phyloP scores from a whole-genome alignment of 2,329 filamentous ascomycete genomes.

The Pseudodiploospora longispora region DNA sequence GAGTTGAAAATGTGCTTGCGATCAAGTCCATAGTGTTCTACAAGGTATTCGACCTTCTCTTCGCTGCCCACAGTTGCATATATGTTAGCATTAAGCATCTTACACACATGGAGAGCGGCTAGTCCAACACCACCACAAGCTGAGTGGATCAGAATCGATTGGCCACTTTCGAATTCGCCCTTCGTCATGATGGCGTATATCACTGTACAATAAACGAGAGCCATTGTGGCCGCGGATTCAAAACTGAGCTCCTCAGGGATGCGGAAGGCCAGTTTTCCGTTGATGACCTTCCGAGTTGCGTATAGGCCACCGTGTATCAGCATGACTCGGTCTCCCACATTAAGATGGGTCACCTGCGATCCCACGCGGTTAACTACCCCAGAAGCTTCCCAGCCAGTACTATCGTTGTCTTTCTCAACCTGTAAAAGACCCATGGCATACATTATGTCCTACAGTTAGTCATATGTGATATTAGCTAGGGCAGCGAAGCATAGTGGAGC shows the following conservation, averaged over 20 bases:
- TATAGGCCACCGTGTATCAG: conserved; percentile 1
- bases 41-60: conserved; percentile 27
- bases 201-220: conserved; percentile 22
- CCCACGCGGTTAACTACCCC: conserved; percentile 14
- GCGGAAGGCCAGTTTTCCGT: conserved; percentile 4
- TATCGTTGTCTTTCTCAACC: conserved; percentile 3
- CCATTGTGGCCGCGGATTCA: conserved; percentile 20
- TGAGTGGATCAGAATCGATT: conserved; percentile 4
- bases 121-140: conserved; percentile 7
- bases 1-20: conserved; percentile 26
- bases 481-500: no score
- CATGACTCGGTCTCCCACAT: conserved; percentile 26
- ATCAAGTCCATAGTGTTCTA: conserved; percentile 21
- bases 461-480: not conserved
- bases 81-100: conserved; percentile 11
- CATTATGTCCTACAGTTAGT: conserved; percentile 8
- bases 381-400: conserved; percentile 21
- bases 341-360: conserved; percentile 11
- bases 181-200: conserved; percentile 13
- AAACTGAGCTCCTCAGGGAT: conserved; percentile 22
- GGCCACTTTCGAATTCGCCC: conserved; percentile 5
- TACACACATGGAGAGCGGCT: conserved; percentile 2
- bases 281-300: conserved; percentile 1
- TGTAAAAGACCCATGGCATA: conserved; percentile 4
- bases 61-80: conserved; percentile 26